Percentiles rank a stretch among this genome's conserved stretches.
Conservation (phyloP, 257 asterid genomes). For the Solanum bulbocastanum region DNA sequence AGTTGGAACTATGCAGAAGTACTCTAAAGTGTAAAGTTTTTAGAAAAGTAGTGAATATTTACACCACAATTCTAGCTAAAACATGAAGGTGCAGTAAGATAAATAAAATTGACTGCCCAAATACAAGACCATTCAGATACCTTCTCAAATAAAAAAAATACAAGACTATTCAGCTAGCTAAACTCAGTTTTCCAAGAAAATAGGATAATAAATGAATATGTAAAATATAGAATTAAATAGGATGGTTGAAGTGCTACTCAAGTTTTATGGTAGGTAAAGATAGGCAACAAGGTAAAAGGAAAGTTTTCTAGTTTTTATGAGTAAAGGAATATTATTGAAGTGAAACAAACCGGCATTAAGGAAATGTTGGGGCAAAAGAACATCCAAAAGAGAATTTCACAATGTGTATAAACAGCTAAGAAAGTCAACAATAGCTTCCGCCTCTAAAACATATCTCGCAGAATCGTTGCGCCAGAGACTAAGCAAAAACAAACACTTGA, state of each 20-base stretch:
- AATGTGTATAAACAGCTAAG: background rate
- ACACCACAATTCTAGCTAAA: background rate
- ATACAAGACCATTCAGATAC: background rate
- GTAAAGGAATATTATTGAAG: background rate
- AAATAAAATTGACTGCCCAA: background rate
- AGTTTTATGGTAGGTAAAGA: background rate
- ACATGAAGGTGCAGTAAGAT: background rate
- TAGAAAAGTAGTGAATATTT: background rate
- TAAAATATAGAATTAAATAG: background rate
- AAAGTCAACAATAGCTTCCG: background rate
- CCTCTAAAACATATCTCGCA: background rate
- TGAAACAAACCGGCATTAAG: background rate
- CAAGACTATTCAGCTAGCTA: background rate
- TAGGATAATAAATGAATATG: background rate
- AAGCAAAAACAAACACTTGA: background rate
- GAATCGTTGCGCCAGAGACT: background rate
- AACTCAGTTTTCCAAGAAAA: background rate
- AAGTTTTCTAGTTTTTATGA: background rate
- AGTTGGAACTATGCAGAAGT: background rate
- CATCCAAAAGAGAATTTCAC: background rate
- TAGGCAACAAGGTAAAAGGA: background rate
- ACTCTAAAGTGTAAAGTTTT: background rate
- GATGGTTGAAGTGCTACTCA: background rate
- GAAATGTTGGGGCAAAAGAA: background rate
- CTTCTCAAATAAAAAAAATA: background rate